These are phyloP conservation scores for Lophium mytilinum DNA, from an alignment of 495 filamentous ascomycete species.

Conservation along the genomic window DNA sequence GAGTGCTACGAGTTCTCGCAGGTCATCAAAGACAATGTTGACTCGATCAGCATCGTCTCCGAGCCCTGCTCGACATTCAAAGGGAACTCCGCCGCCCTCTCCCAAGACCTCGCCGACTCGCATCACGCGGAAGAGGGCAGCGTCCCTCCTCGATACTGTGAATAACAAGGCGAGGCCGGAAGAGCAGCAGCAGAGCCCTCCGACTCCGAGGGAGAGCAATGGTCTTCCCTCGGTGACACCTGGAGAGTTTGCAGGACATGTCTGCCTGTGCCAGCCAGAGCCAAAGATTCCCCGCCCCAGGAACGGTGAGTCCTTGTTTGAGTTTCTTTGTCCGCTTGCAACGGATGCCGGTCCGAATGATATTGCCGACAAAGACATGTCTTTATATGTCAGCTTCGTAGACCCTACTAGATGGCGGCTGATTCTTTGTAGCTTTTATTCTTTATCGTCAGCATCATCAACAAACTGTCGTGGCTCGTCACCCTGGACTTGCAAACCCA, in stretches of 20 bases:
- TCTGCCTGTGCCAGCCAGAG: constrained; percentile 89
- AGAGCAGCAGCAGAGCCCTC: constrained; percentile 6
- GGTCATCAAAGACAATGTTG: constrained; percentile 3
- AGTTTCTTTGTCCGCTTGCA: constrained; percentile 8
- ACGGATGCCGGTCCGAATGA: not conserved
- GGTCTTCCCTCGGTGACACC: constrained; percentile 10
- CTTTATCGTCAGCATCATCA: constrained; percentile 94
- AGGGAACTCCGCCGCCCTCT: not conserved
- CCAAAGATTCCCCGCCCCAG: constrained; percentile 89
- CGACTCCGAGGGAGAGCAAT: constrained; percentile 22
- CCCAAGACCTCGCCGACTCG: constrained; percentile 15
- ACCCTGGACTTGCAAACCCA: constrained; percentile 88
- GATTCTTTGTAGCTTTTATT: constrained; percentile 71
- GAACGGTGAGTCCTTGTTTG: constrained; percentile 65
- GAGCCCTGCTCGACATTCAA: constrained; percentile 2
- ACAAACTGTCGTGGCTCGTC: constrained; percentile 63
- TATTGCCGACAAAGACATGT: constrained; percentile 13
- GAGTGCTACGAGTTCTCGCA: not conserved
- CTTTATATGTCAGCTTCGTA: constrained; percentile 21
- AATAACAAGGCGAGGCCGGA: constrained; percentile 10
- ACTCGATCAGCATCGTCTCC: not conserved
- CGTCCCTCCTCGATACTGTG: constrained; percentile 18
- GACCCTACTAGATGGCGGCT: constrained; percentile 6
- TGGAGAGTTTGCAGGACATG: constrained; percentile 34
- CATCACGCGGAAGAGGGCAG: constrained; percentile 24